Evolutionary conservation across 2,329 filamentous ascomycete species (phyloP), one percentile per base, ranked within the genome.

Genomic region (Emydomyces testavorans): DNA sequence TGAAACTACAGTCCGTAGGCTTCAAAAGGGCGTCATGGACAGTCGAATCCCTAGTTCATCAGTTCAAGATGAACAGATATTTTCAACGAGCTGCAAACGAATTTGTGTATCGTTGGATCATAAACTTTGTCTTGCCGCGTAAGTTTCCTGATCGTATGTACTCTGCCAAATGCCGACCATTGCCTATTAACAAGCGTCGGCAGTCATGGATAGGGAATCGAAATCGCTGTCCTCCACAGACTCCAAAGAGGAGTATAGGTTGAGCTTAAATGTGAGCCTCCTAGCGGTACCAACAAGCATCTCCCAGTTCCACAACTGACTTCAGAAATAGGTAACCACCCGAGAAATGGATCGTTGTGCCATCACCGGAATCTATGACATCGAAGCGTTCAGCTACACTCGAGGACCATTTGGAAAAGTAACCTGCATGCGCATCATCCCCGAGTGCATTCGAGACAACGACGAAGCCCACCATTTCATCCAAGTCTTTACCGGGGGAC

Each of bases 111-210:
- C 34, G 24, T 29, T 48, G 44, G 49, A 16, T 42, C 23, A 43
- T 43, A 21, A 40, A 51, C 13, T 44, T 51, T 32, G 20, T 48
- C 16, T 35, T 48, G 31, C 49, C 49, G 2, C 15, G 44, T 50
- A 38, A 24, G 38, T 32, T 10, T 23, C n/a, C 23, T 6, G 38
- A 5, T 21, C 23, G 38, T 32, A 13, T 45, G 10, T 28, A 16
- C 11, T 6, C 18, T 18, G 31, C 7, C 7, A 11, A 29, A 8
- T 11, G 18, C 15, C 23, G 34, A 10, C 23, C 16, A 13, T 4
- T 18, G n/a, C 26, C 16, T 21, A 23, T 6, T 36, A 13, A 35
- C 2, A 10, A 8, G 11, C 11, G 28, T 24, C 11, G 29, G 15
- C 29, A 50, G 41, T 50, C 16, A 50, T 50, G 48, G 41, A 50